phyloP scores from a whole-genome alignment of 495 filamentous ascomycete genomes.

The Trichoderma erinaceum region DNA sequence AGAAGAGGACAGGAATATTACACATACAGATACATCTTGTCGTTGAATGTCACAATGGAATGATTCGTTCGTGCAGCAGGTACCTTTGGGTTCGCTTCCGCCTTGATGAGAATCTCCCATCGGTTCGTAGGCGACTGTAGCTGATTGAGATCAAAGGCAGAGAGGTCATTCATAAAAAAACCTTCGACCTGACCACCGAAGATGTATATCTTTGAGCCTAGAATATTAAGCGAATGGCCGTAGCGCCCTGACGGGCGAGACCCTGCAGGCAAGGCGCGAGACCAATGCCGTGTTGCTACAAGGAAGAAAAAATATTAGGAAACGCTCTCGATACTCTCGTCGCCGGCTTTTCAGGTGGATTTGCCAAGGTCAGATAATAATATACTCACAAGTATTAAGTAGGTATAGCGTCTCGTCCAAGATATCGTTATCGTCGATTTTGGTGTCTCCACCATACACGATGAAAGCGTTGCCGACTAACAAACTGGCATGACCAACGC shows the following conservation, averaged over 20 bases:
- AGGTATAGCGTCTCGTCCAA: conserved; percentile 95
- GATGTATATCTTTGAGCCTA: conserved; percentile 93
- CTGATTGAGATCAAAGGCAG: conserved; percentile 93
- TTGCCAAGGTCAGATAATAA: too few relatives aligned
- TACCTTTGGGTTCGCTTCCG: conserved; percentile 33
- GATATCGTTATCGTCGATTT: conserved; percentile 84
- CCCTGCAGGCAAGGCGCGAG: conserved; percentile 77
- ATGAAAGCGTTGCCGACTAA: conserved; percentile 98
- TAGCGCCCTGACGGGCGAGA: conserved; percentile 84
- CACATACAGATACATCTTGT: conserved; percentile 82
- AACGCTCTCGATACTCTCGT: neutral
- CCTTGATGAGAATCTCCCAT: conserved; percentile 70
- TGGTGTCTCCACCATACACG: conserved; percentile 97
- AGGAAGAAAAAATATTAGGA: neutral
- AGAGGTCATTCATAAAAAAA: conserved; percentile 96
- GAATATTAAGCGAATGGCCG: conserved; percentile 90
- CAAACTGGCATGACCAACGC: conserved; percentile 92
- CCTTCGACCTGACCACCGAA: conserved; percentile 98
- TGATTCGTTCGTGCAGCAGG: conserved; percentile 91
- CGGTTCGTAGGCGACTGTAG: conserved; percentile 80
- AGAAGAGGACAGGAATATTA: neutral
- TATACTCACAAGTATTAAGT: conserved; percentile 78
- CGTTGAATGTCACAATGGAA: conserved; percentile 82
- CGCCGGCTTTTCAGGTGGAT: neutral
- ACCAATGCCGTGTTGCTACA: conserved; percentile 95